Percentiles rank a stretch among this genome's conserved stretches.
These are phyloP conservation scores for Begonia masoniana DNA, from an alignment of 306 rosid species.

Conservation along the genomic window DNA sequence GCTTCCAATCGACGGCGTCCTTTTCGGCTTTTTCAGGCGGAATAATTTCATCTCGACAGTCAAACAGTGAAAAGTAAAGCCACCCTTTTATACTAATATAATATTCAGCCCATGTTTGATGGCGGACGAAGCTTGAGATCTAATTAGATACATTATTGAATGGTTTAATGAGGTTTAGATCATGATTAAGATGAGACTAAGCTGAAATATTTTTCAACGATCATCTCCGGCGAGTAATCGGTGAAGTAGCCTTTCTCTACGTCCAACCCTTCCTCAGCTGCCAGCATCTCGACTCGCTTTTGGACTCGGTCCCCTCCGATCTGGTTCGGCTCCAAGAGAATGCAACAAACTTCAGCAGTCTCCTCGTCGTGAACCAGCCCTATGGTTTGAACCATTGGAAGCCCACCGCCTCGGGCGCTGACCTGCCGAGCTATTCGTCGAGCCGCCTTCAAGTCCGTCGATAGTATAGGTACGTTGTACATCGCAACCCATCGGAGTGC, in stretches of 20 bases:
- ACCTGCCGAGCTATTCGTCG: slow-evolving; percentile 58
- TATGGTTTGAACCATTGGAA: slow-evolving; percentile 60
- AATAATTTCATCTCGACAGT: no score
- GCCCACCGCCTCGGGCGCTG: slow-evolving; percentile 83
- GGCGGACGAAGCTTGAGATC: no score
- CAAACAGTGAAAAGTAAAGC: no score
- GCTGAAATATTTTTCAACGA: slow-evolving; percentile 35
- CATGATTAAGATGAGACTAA: slow-evolving; percentile 11
- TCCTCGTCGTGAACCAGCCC: slow-evolving; percentile 52
- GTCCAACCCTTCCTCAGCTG: slow-evolving; percentile 63
- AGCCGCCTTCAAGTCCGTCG: slow-evolving; percentile 35
- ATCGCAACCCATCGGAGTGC: slow-evolving; percentile 61
- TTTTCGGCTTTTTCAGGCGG: no score
- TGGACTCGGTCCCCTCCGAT: slow-evolving; percentile 72
- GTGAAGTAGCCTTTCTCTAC: slow-evolving; percentile 77
- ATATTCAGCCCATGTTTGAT: no score
- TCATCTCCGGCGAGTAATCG: slow-evolving; percentile 60
- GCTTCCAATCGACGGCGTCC: no score
- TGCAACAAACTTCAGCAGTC: slow-evolving; percentile 59
- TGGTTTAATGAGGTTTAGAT: no score
- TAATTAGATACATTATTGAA: no score
- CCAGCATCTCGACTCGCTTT: slow-evolving; percentile 48
- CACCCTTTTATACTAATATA: no score
- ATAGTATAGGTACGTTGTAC: slow-evolving; percentile 56
- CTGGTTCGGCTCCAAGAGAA: slow-evolving; percentile 65